Base-by-base conservation (phyloP, 2,329 filamentous ascomycete genomes). In the Metarhizium anisopliae region DNA sequence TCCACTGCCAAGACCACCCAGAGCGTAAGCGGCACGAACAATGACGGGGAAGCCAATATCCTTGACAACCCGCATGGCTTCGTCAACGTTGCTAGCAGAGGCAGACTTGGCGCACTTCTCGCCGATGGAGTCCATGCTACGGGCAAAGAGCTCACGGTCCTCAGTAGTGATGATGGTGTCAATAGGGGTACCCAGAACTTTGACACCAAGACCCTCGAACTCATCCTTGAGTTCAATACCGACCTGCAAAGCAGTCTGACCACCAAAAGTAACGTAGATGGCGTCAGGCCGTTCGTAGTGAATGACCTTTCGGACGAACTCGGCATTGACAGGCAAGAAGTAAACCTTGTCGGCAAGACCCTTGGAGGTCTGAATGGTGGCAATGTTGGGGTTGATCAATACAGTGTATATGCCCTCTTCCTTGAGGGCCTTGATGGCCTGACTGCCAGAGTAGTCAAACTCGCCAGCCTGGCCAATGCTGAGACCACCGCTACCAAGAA, bases 131-230 rank as follows among this genome's bases (percentile, higher is more conserved):
- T 97, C 93, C 93, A 99, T 97, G 77, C 90, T 95, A 61, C 93
- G 87, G 54, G 94, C 94, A 66, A 99, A 99, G 47, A 97, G 82
- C 75, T 99, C 94, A 71, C 94, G 89, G 67, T 99, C 94, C 73
- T 99, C 94, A 1, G 94, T 99, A 25, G 93, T 97, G 74, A 97
- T 96, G 74, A 99, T 96, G 51, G 94, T 97, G 47, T 96, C 89
- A 59, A 99, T 97, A 13, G 93, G 92, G 6, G 94, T 99, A 72
- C 94, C 94, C 16, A 99, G 81, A 47, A 99, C 93, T 74, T 91
- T 87, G 65, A 99, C 93, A 49, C 94, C 94, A 5, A 97, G 87
- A 52, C 77, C 80, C 70, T 95, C 90, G 61, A 99, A 96, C 72
- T 97, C 94, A 68, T 97, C 92, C 77, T 95, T 96, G 67, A 97